Base-by-base conservation (phyloP, 192 early-diverging fungal species). In the Umbelopsis ramanniana region DNA sequence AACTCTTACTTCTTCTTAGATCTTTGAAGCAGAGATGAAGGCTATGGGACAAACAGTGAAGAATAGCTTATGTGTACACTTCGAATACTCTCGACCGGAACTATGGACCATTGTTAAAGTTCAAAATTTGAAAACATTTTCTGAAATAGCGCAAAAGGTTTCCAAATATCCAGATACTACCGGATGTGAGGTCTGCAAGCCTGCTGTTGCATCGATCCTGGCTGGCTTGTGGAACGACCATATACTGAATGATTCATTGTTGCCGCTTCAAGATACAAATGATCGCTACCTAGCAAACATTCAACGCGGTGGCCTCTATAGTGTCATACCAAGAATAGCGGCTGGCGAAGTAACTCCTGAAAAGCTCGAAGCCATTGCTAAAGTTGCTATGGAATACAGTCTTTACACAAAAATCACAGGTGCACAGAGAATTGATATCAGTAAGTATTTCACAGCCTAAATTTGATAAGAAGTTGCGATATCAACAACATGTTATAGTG, bases 381-480 rank as follows among this genome's bases (percentile, higher is more conserved):
- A 86, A 68, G 85, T 91, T 46, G 89, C 90, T 35, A 86, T 89
- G 74, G 77, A 89, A 37, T 92, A 85, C 70, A 76, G 72, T 6
- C 75, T 91, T 4, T 91, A 91, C 50, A 89, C 85, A 0, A 91
- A 91, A 75, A 90, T 91, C 67, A 89, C 90, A 3, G 89, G 89
- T 50, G 90, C 88, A 29, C 90, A 91, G 69, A 79, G 89, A 52
- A 91, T 91, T 70, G 90, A 84, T 79, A 72, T 89, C 37, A 91
- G 90, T 79, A 46, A 47, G 24, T 6, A 37, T 40, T 24, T 24
- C 19, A 21, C 1, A 68, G 35, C 6, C 5, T 50, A 17, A n/a
- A 50, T 17, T 50, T 52, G 6, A 5, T 24, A 24, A 33, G 33
- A 57, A 29, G 29, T 29, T 6, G 8, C 1, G 23, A 33, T 24